Percentiles rank a stretch among this genome's conserved stretches.
Conservation (phyloP, 371 early-diverging fungal species). For the Zychaea mexicana region DNA sequence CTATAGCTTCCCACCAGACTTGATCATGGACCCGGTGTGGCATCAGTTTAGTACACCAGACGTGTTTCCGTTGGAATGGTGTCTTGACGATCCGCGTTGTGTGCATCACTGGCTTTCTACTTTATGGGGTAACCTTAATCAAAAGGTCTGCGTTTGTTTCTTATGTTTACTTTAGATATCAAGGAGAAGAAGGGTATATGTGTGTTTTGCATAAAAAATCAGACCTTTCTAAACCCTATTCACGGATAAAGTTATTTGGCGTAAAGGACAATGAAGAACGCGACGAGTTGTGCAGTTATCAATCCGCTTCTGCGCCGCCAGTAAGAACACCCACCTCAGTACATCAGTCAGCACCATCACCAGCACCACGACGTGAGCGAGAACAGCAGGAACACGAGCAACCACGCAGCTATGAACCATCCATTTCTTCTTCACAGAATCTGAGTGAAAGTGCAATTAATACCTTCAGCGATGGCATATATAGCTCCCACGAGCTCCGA, state of each 20-base stretch:
- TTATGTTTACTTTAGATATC: neutral
- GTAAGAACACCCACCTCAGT: too few relatives aligned
- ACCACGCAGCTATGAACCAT: too few relatives aligned
- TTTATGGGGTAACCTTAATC: neutral
- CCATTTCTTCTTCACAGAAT: too few relatives aligned
- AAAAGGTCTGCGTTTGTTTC: neutral
- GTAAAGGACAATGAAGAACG: neutral
- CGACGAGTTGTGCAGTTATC: neutral
- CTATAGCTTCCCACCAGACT: neutral
- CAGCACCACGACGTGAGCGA: neutral
- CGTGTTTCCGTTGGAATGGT: neutral
- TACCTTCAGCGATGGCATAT: neutral
- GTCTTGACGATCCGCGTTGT: neutral
- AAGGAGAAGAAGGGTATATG: neutral
- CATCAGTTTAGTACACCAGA: neutral
- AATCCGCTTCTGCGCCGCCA: neutral
- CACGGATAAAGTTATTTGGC: constrained; percentile 1
- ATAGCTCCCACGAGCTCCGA: too few relatives aligned
- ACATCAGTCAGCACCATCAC: neutral
- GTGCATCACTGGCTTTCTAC: neutral
- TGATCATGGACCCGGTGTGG: neutral
- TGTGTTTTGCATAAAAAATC: too few relatives aligned
- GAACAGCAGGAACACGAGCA: neutral
- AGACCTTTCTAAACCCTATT: too few relatives aligned
- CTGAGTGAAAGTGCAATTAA: too few relatives aligned